Evolutionary conservation across 345 rosid species (phyloP).

Genomic region (Boechera retrofracta): DNA sequence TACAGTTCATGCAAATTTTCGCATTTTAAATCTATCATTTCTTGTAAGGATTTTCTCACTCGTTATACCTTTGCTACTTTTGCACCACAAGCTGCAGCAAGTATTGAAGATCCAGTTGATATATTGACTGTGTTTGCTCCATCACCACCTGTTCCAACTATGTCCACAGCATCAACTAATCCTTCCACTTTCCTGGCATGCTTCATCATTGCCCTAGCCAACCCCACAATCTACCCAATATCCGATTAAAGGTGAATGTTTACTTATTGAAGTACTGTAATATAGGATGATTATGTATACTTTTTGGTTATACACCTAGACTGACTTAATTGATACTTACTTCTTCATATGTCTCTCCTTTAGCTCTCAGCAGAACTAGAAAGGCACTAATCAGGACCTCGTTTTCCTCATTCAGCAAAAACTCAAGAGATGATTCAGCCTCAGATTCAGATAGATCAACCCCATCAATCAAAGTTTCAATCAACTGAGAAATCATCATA

Average conservation of each 20-base stretch:
- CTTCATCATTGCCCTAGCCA: conserved; percentile 87
- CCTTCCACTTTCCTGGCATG: conserved; percentile 84
- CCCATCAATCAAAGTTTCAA: conserved; percentile 66
- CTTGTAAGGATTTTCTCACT: neutral
- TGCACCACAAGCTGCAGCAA: conserved; percentile 95
- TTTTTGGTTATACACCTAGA: neutral
- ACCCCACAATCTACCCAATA: conserved; percentile 69
- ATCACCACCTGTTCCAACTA: conserved; percentile 96
- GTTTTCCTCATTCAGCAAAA: conserved; percentile 59
- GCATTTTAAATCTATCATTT: neutral
- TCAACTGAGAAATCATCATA: conserved; percentile 48
- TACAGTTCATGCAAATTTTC: neutral
- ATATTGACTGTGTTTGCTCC: conserved; percentile 96
- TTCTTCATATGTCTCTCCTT: conserved; percentile 95
- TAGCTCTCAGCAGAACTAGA: conserved; percentile 85
- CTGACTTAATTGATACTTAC: conserved; percentile 47
- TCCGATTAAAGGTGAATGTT: neutral
- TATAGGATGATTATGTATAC: neutral
- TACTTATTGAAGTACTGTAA: neutral
- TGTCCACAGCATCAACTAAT: conserved; percentile 72
- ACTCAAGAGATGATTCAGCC: conserved; percentile 74
- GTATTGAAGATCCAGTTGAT: conserved; percentile 91
- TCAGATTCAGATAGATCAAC: conserved; percentile 77
- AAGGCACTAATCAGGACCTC: conserved; percentile 88
- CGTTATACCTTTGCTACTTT: conserved; percentile 86